phyloP scores from a whole-genome alignment of 2,329 filamentous ascomycete genomes.

The Neofusicoccum laricinum region DNA sequence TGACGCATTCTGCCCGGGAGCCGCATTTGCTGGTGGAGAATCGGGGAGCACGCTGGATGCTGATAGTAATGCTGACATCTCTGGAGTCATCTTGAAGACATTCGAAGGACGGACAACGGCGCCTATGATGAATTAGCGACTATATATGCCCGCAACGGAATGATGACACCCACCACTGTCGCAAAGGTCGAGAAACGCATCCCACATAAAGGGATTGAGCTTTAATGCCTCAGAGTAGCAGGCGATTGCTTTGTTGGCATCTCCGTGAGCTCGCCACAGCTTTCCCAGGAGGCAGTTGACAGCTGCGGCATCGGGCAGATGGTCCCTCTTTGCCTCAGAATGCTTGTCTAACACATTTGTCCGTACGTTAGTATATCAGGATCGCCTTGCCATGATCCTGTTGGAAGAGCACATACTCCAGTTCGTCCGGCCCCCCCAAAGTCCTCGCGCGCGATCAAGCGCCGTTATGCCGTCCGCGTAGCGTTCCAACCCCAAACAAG shows the following conservation, averaged over 20 bases:
- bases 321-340: conserved; percentile 69
- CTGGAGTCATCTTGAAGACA: conserved; percentile 74
- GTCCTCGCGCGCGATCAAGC: conserved; percentile 74
- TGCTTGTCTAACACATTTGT: conserved; percentile 56
- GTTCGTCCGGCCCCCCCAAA: conserved; percentile 72
- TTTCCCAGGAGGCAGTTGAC: conserved; percentile 84
- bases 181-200: conserved; percentile 85
- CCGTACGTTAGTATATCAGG: not conserved
- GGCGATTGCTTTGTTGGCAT: conserved; percentile 78
- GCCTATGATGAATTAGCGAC: conserved; percentile 49
- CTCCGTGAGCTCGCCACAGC: conserved; percentile 74
- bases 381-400: not conserved
- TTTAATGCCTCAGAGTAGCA: conserved; percentile 88
- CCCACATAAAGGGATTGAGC: conserved; percentile 95
- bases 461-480: conserved; percentile 79
- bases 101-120: conserved; percentile 78
- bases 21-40: not conserved
- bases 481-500: conserved; percentile 75
- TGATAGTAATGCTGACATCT: conserved; percentile 54
- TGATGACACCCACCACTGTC: conserved; percentile 59
- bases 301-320: conserved; percentile 77
- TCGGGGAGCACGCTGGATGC: conserved; percentile 27
- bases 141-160: not conserved
- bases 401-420: conserved; percentile 62
- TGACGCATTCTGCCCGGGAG: not conserved